phyloP scores from a whole-genome alignment of 2,329 filamentous ascomycete species.

The Fusarium tuaranense region DNA sequence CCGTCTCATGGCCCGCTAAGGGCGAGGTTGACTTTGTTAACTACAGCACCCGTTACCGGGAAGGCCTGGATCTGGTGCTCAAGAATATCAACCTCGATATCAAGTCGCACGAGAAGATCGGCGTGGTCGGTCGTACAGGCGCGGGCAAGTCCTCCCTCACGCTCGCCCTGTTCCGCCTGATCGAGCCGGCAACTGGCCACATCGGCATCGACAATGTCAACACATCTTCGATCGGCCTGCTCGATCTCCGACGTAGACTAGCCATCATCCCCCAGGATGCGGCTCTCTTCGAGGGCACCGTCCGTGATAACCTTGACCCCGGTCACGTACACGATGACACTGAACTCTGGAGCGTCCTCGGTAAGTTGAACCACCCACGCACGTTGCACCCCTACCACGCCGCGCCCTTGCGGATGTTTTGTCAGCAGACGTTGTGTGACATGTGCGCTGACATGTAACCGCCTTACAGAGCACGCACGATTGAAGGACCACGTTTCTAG shows the following conservation, averaged over 20 bases:
- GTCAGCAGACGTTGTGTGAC: constrained; percentile 29
- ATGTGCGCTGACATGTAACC: constrained; percentile 37
- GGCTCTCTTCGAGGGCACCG: constrained; percentile 91
- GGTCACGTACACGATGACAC: constrained; percentile 96
- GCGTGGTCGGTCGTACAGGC: constrained; percentile 94
- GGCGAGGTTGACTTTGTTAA: constrained; percentile 92
- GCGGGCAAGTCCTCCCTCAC: constrained; percentile 97
- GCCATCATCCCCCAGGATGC: constrained; percentile 99
- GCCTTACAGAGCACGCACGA: constrained; percentile 81
- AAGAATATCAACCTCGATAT: constrained; percentile 94
- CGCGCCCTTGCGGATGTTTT: constrained; percentile 19
- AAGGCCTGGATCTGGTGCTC: constrained; percentile 89
- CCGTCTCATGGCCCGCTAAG: constrained; percentile 90
- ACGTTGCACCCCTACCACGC: constrained; percentile 26
- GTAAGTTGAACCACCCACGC: constrained; percentile 61
- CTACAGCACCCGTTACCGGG: constrained; percentile 93
- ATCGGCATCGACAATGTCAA: constrained; percentile 92
- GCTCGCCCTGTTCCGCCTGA: constrained; percentile 92
- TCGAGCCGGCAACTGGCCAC: constrained; percentile 84
- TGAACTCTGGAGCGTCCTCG: constrained; percentile 94
- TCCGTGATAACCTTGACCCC: constrained; percentile 96
- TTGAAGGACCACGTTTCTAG: constrained; percentile 88
- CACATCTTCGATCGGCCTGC: constrained; percentile 88
- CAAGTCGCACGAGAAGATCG: constrained; percentile 97
- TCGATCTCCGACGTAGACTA: constrained; percentile 88